Base-by-base conservation (phyloP, 2,329 filamentous ascomycete species). In the Nannizzia gypsea region DNA sequence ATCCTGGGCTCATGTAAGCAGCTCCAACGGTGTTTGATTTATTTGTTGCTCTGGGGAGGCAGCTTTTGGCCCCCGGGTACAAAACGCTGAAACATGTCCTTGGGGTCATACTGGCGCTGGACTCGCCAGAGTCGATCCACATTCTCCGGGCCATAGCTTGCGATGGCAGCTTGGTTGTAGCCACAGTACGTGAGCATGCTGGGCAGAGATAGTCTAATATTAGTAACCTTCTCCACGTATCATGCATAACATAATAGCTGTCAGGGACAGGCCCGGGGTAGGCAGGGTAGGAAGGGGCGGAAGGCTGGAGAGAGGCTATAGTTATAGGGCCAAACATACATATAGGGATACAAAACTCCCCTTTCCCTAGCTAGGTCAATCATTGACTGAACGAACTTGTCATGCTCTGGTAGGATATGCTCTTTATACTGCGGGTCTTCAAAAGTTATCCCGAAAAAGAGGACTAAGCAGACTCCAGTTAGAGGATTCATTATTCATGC, bases 41-140 rank as follows among this genome's bases (percentile, higher is more conserved):
- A 17, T 17, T 5, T 31, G 46, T 5, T 26, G 28, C 15, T n/a
- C 50, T 34, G 50, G 20, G 52, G 38, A 26, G 59, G 55, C 28
- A 60, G 59, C 36, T 60, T 60, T 48, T 60, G 59, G 56, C 60
- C 60, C 44, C 60, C 60, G 6, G 57, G 57, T 13, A 59, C 57
- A 28, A 61, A 42, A 5, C 60, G 36, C 36, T 61, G 60, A 38
- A 61, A 61, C 46, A 57, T 50, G 24, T 31, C 17, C n/a, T 36
- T 59, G 24, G 57, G 50, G 31, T 61, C 60, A 50, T 61, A 61
- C 46, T 59, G 57, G 17, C 44, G 31, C 24, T 52, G 46, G 8
- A 61, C 52, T n/a, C 15, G 17, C 17, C 56, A 17, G 15, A 61
- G 40, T 38, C 28, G 59, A n/a, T 55, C 57, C 8, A 61, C 57